These are phyloP conservation scores for Myotisia sp. DNA, from an alignment of 2,329 filamentous ascomycete genomes.

Conservation along the genomic window DNA sequence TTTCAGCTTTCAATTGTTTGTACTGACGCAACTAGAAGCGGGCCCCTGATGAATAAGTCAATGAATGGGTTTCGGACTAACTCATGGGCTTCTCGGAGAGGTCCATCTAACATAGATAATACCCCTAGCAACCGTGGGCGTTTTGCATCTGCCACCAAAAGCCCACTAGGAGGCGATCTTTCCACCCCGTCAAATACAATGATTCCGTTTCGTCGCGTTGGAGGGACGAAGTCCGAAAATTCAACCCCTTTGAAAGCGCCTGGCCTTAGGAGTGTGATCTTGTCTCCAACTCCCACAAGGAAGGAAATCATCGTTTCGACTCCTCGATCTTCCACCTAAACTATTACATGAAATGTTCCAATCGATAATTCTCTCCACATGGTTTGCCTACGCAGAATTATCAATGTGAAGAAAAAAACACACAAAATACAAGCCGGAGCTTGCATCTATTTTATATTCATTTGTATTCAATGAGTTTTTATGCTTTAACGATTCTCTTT, in stretches of 20 bases:
- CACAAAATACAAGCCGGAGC: too few species aligned
- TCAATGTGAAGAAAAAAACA: too few species aligned
- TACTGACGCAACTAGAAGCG: constrained; percentile 23
- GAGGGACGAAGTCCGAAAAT: constrained; percentile 22
- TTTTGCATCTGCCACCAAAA: constrained; percentile 16
- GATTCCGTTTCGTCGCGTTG: constrained; percentile 18
- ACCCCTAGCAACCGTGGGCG: constrained; percentile 24
- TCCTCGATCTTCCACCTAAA: constrained; percentile 21
- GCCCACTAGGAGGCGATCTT: constrained; percentile 20
- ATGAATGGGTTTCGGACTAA: constrained; percentile 21
- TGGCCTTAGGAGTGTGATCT: constrained; percentile 19
- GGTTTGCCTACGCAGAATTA: too few species aligned
- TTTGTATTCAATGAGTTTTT: too few species aligned
- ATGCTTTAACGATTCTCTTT: too few species aligned
- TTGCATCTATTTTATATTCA: too few species aligned
- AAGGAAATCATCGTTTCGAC: constrained; percentile 26
- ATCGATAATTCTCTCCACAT: too few species aligned
- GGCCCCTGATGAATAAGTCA: constrained; percentile 26
- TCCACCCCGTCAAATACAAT: constrained; percentile 26
- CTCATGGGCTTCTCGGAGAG: constrained; percentile 26
- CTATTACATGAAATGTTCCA: too few species aligned
- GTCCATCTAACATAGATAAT: constrained; percentile 26
- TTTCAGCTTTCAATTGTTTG: constrained; percentile 1
- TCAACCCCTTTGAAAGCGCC: constrained; percentile 29
- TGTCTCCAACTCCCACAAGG: constrained; percentile 26